Evolutionary conservation across 1,139 yeast species (phyloP).

Genomic region (Yamadazyma triangularis): DNA sequence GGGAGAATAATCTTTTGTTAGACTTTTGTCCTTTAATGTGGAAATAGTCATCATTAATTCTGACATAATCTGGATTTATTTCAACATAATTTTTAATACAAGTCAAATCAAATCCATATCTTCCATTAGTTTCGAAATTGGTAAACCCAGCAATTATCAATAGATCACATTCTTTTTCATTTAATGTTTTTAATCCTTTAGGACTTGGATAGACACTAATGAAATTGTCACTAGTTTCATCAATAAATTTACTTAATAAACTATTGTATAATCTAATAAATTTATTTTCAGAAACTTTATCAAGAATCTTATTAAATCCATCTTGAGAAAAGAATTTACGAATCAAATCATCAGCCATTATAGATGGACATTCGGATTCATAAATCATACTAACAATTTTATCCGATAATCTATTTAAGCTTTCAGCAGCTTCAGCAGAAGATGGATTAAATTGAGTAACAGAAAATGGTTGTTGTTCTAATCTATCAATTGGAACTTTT

Average conservation of each 20-base stretch:
- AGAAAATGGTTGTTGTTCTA: conserved; percentile 18
- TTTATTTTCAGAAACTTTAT: conserved; percentile 21
- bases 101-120: conserved; percentile 9
- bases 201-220: conserved; percentile 55
- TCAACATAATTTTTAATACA: conserved; percentile 20
- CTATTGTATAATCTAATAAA: conserved; percentile 28
- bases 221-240: conserved; percentile 55
- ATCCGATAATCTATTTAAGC: conserved; percentile 37
- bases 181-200: conserved; percentile 12
- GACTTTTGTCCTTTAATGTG: conserved; percentile 17
- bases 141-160: conserved; percentile 49
- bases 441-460: conserved; percentile 20
- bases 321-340: conserved; percentile 48
- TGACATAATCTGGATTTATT: conserved; percentile 33
- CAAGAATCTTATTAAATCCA: conserved; percentile 44
- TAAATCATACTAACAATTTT: conserved; percentile 49
- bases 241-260: conserved; percentile 50
- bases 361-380: conserved; percentile 50
- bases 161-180: conserved; percentile 36
- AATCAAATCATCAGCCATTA: conserved; percentile 63
- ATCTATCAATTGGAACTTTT: conserved; percentile 37
- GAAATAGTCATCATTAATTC: conserved; percentile 21
- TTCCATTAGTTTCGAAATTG: conserved; percentile 53
- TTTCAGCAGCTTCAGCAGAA: conserved; percentile 7
- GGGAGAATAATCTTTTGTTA: conserved; percentile 16